phyloP scores from a whole-genome alignment of 257 asterid species.

The Datura wrightii region DNA sequence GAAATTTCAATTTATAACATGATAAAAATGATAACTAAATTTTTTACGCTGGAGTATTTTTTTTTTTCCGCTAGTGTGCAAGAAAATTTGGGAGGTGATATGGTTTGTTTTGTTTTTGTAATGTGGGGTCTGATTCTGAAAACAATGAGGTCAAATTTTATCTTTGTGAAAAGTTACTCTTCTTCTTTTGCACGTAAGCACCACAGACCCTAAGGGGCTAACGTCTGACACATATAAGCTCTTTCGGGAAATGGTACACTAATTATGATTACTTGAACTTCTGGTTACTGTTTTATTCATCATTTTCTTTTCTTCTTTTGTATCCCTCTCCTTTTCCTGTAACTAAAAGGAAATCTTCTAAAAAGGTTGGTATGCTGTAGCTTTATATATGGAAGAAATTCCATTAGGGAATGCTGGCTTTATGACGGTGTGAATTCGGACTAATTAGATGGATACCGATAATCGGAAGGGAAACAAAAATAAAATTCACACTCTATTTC shows the following conservation, averaged over 20 bases:
- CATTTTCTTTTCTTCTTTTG: background rate
- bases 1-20: background rate
- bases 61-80: background rate
- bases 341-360: background rate
- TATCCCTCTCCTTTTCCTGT: background rate
- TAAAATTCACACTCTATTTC: background rate
- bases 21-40: background rate
- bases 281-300: constrained; percentile 29
- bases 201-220: background rate
- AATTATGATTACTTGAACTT: constrained; percentile 29
- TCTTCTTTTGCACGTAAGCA: background rate
- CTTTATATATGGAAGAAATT: too few species aligned
- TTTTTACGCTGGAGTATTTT: background rate
- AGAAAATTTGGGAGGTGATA: background rate
- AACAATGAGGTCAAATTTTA: background rate
- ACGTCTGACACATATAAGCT: background rate
- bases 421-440: too few species aligned
- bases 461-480: too few species aligned
- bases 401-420: too few species aligned
- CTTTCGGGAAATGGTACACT: constrained; percentile 18
- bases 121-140: background rate
- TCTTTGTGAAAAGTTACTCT: background rate
- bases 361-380: background rate
- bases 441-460: too few species aligned
- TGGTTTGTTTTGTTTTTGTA: background rate